phyloP scores from a whole-genome alignment of 768 basidiomycete genomes.

The Daedaleopsis sinensis region DNA sequence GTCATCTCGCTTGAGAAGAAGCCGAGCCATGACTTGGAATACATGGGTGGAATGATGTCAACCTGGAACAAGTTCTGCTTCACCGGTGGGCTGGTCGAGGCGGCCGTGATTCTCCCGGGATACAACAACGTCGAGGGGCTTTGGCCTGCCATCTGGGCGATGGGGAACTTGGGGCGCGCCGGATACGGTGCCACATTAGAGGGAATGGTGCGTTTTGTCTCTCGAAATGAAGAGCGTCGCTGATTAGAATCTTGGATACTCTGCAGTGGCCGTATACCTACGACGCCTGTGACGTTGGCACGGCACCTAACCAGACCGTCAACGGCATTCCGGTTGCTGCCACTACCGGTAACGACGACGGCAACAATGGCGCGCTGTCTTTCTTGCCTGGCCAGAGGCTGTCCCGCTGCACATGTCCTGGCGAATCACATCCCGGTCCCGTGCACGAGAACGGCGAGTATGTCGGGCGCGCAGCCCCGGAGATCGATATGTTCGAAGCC shows the following conservation, averaged over 20 bases:
- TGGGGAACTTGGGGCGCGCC: slow-evolving; percentile 78
- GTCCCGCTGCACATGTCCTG: slow-evolving; percentile 80
- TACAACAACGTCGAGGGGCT: slow-evolving; percentile 51
- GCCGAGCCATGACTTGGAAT: slow-evolving; percentile 43
- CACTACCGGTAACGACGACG: slow-evolving; percentile 54
- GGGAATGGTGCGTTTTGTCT: slow-evolving; percentile 70
- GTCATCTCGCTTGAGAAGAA: slow-evolving; percentile 57
- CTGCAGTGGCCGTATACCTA: slow-evolving; percentile 87
- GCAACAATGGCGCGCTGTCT: slow-evolving; percentile 49
- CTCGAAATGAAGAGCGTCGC: too few relatives aligned
- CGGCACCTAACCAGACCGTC: slow-evolving; percentile 66
- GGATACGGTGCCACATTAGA: slow-evolving; percentile 87
- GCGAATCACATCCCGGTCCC: slow-evolving; percentile 86
- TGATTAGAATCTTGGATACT: too few relatives aligned
- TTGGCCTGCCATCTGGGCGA: slow-evolving; percentile 58
- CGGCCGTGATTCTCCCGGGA: slow-evolving; percentile 65
- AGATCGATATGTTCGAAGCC: slow-evolving; percentile 91
- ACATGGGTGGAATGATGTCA: slow-evolving; percentile 50
- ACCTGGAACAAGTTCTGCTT: slow-evolving; percentile 87
- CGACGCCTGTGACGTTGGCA: slow-evolving; percentile 74
- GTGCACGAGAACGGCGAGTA: slow-evolving; percentile 70
- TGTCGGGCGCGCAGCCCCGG: slow-evolving; percentile 82
- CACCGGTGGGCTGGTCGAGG: slow-evolving; percentile 79
- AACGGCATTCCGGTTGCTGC: slow-evolving; percentile 69
- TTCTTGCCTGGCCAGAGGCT: slow-evolving; percentile 84